A percentile compares a stretch with the other conserved stretches of the same genome.
Conservation (phyloP, 805 yeast genomes). For the Monosporozyma aquatica region DNA sequence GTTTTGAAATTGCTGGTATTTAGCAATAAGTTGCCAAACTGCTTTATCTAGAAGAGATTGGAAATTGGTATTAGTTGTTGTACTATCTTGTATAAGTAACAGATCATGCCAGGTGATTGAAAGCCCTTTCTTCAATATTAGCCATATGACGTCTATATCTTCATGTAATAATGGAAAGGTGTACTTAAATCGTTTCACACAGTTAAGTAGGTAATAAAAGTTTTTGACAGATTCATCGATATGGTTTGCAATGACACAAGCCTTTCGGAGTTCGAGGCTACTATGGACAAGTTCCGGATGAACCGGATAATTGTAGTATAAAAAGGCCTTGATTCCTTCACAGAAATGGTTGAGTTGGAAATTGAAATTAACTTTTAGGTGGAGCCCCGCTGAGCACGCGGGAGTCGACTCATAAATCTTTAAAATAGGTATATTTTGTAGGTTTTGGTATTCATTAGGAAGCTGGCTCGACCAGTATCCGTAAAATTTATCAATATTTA, state of each 20-base stretch:
- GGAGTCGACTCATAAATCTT: not conserved
- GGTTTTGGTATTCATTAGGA: not conserved
- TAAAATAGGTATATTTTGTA: not conserved
- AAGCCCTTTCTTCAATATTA: not conserved
- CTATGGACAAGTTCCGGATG: not conserved
- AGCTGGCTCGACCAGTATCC: slow-evolving; percentile 39
- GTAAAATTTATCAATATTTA: slow-evolving; percentile 37
- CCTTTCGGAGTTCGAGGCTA: not conserved
- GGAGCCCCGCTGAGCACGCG: not conserved
- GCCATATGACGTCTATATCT: not conserved
- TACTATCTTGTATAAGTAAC: not conserved
- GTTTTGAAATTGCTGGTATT: slow-evolving; percentile 30
- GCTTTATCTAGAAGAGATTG: not conserved
- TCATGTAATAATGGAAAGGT: not conserved
- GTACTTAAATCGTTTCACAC: not conserved
- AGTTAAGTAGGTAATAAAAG: not conserved
- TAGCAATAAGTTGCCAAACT: slow-evolving; percentile 18
- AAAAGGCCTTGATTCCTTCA: not conserved
- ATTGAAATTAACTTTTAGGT: not conserved
- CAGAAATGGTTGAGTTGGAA: not conserved
- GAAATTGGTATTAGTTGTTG: not conserved
- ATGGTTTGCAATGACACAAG: not conserved
- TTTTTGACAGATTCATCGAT: not conserved
- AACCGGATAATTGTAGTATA: not conserved
- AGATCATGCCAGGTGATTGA: not conserved